Base-by-base conservation (phyloP, 2,329 filamentous ascomycete species). In the Aspergillus sp. region DNA sequence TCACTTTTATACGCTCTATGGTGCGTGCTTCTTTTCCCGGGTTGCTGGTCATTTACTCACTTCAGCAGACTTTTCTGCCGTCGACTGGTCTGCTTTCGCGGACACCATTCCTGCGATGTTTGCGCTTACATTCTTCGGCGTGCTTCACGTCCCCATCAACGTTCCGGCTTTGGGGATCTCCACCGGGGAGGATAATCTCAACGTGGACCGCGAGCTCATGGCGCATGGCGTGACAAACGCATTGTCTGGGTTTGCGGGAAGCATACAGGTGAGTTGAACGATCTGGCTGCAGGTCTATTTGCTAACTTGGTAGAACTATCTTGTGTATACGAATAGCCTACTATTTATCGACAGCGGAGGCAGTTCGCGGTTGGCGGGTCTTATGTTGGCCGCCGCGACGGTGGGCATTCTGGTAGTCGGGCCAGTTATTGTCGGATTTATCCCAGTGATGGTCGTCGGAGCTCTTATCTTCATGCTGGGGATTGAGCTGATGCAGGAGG, bases 241-340 rank as follows among this genome's bases (percentile, higher is more conserved):
- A 12, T 48, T 96, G 8, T 96, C 89, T 6, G 91, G 91, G 2
- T 75, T 80, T 41, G 68, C 76, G 8, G 91, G 91, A 8, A 95
- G 88, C 52, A 93, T 98, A 37, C 77, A 80, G 60, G 69, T 72
- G 54, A 30, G 29, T 31, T 12, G 5, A 29, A 10, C 20, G n/a
- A 27, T 11, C 8, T 19, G 10, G 10, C 29, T 14, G 5, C 4
- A 4, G 24, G 20, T 11, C 15, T 16, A 14, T 19, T 30, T 29
- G 49, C 58, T 55, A 40, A 61, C 39, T 14, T 15, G 8, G 10
- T 73, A 93, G 60, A 98, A 98, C 57, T 98, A 98, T 52, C 73
- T 98, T 2, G 91, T 98, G 1, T 98, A 96, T 51, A 89, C 89
- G 37, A 98, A 98, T 55, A 95, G 86, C 42, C 75, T 94, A n/a